Evolutionary conservation across 2,329 filamentous ascomycete species (phyloP), one percentile per base, ranked within the genome.

Genomic region (Bipolaris bicolor): DNA sequence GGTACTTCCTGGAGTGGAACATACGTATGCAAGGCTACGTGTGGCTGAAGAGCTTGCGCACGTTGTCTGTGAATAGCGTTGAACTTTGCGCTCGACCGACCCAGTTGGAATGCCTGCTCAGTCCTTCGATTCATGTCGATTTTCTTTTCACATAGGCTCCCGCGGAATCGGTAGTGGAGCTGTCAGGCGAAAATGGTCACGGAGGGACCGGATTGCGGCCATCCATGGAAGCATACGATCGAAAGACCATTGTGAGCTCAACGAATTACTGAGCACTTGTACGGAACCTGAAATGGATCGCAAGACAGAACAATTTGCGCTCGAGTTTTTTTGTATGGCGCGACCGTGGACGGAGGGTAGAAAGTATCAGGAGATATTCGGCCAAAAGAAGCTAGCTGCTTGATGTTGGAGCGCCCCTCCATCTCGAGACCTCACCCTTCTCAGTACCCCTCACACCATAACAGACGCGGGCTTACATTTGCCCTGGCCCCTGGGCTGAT

Each of bases 301-400:
- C 34, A 51, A 18, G 49, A 36, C 9, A 16, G 24, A 6, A 49
- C 24, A 13, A 3, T 10, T 52, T 34, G 16, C 43, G 43, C 43
- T n/a, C 29, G 43, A 29, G 18, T 46, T 20, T 24, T 52, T 11
- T 46, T 31, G 29, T 43, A 47, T 26, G 33, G 18, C 18, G 16
- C 46, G 53, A 55, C 58, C 53, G 58, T 55, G 45, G 58, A 44
- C 46, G 41, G 22, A 7, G 13, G n/a, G 43, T 29, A 54, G 55
- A 37, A 58, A 62, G 63, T 36, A 63, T 70, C 67, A 70, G 66
- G 65, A 66, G 65, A 70, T 60, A 58, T 55, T 49, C 39, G n/a
- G 53, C 56, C 49, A 7, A 59, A 63, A 60, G 45, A 46, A 50
- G 65, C 50, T 62, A 54, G 57, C 22, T 40, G 54, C 53, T 29